phyloP scores from a whole-genome alignment of 2,329 filamentous ascomycete genomes.

The Escovopsis sp. region DNA sequence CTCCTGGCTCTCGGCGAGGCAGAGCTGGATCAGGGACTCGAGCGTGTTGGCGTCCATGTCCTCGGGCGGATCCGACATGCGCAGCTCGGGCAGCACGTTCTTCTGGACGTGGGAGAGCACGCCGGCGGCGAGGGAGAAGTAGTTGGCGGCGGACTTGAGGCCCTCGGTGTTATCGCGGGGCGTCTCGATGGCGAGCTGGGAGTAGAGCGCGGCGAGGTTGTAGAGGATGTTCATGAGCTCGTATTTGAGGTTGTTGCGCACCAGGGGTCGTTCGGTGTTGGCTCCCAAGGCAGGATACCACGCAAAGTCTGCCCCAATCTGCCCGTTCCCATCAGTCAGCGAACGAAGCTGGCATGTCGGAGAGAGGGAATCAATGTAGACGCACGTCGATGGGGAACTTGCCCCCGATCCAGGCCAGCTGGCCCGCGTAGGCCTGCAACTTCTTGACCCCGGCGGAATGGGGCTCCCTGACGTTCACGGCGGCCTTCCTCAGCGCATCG shows the following conservation, averaged over 20 bases:
- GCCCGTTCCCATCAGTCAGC: constrained; percentile 6
- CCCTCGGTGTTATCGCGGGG: constrained; percentile 69
- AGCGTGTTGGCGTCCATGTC: constrained; percentile 89
- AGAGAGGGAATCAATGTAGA: not conserved
- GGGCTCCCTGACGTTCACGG: constrained; percentile 77
- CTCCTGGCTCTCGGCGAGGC: constrained; percentile 88
- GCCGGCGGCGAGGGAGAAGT: constrained; percentile 78
- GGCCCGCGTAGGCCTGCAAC: constrained; percentile 81
- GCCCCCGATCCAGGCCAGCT: constrained; percentile 81
- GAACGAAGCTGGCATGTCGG: not conserved
- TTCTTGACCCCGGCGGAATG: constrained; percentile 77
- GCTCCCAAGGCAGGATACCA: constrained; percentile 95
- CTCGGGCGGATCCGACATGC: constrained; percentile 69
- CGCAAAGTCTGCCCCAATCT: constrained; percentile 88
- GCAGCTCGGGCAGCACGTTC: constrained; percentile 66
- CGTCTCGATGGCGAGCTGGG: constrained; percentile 71
- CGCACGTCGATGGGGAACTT: constrained; percentile 89
- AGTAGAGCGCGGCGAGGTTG: constrained; percentile 88
- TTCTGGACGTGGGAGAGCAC: constrained; percentile 66
- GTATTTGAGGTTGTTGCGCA: constrained; percentile 55
- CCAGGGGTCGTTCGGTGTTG: constrained; percentile 59
- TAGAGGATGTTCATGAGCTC: constrained; percentile 87
- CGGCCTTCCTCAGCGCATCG: constrained; percentile 67
- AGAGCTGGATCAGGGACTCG: constrained; percentile 66
- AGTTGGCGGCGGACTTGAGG: constrained; percentile 75